Base-by-base conservation (phyloP, 257 asterid species). In the Solanum virginianum region DNA sequence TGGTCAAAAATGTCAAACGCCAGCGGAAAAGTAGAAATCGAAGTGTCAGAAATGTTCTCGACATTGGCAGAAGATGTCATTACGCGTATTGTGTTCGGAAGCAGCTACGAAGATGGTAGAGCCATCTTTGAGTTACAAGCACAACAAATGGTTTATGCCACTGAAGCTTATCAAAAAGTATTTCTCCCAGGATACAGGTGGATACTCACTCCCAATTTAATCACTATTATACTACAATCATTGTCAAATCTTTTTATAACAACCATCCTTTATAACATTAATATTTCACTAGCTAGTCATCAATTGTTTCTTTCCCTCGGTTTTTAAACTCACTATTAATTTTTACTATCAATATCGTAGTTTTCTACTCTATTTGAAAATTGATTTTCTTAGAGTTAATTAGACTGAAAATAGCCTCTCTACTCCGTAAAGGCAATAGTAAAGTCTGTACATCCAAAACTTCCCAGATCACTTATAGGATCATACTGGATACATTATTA, bases 161-260 rank as follows among this genome's bases (percentile, higher is more conserved):
- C 98, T 1, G 94, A 95, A 63, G 98, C 99, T 9, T 97, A 91
- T 90, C 96, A 92, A 82, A 95, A 90, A 63, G 90, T 93, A 0
- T 92, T 95, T 90, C 91, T 95, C 55, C 99, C 99, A 1, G 99
- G 98, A 1, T 93, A 93, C 51, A 89, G 98, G 99, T 96, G 82
- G 5, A 6, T 10, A 29, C 32, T 20, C 65, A 80, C 86, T 57
- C 29, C 51, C 47, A 20, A 17, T 20, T 20, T 56, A 17, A 55
- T 55, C 9, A 16, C 16, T 56, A 20, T 14, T 55, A 17, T 10
- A 55, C 18, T 55, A 4, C 8, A 57, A 57, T 56, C 12, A 1
- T 4, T 0, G 12, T 47, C 3, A 54, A 0, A 24, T 63, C 4
- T 63, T 45, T 29, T 0, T 15, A 10, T 29, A 29, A 7, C 7